Base-by-base conservation (phyloP, 768 basidiomycete genomes). In the Saitozyma sp. region DNA sequence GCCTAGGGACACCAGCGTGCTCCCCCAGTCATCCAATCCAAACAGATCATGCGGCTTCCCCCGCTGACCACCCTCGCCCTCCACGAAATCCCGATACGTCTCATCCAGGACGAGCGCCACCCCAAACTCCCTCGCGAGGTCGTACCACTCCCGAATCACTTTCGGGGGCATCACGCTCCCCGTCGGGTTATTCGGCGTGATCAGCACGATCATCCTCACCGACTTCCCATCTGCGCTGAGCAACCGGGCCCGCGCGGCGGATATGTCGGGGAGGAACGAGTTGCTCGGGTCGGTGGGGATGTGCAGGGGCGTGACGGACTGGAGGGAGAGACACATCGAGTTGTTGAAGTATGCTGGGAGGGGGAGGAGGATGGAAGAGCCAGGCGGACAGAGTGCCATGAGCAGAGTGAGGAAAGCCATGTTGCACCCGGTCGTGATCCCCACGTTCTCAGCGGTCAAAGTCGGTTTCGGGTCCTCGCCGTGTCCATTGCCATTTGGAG, bases 81-180 rank as follows among this genome's bases (percentile, higher is more conserved):
- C 59, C 49, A 87, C 80, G 70, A 92, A 91, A 74, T 92, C 90
- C 11, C 90, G 84, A 78, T 94, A 94, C 1, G 91, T 92, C 79
- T 92, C 90, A 78, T 94, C 91, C n/a, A 94, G 54, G 43, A 92
- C 83, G 20, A 92, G 83, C 0, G 89, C 87, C 16, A 91, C 69
- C 0, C 82, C 81, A 37, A 82, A 76, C 55, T 83, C 79, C 19
- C 71, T 79, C 0, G 90, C 88, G 3, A 92, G 83, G 0, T 80
- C 66, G 2, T 84, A 84, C 66, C 91, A 92, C 6, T 84, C 79
- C 0, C 81, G 75, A 29, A 92, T 77, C 6, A 89, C 82, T 0
- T 77, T 69, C 0, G 85, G 83, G 0, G 87, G 77, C 68, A 91
- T 91, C 0, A 84, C 84, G 0, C 87, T 85, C 6, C 91, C 91